Evolutionary conservation across 768 basidiomycete species (phyloP).

Genomic region (Termitomyces bulborhizus): DNA sequence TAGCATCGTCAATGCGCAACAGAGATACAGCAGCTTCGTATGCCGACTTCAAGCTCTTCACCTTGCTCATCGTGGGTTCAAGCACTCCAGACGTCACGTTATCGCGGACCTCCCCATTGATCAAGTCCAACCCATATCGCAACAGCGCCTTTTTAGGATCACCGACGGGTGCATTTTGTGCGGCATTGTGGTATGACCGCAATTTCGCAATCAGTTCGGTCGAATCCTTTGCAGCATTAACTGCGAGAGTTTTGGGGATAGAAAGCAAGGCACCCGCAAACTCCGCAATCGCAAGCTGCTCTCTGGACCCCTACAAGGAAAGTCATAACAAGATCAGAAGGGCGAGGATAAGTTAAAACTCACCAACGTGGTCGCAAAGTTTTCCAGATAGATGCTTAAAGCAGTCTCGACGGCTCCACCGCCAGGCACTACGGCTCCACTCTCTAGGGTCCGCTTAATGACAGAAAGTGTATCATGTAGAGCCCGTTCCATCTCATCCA

Average conservation of each 20-base stretch:
- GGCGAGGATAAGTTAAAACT: slow-evolving; percentile 21
- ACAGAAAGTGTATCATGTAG: slow-evolving; percentile 92
- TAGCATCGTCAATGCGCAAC: slow-evolving; percentile 94
- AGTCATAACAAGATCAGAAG: slow-evolving; percentile 7
- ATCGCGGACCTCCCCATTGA: slow-evolving; percentile 93
- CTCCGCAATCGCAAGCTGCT: slow-evolving; percentile 98
- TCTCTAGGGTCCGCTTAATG: slow-evolving; percentile 96
- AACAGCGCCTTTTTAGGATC: slow-evolving; percentile 89
- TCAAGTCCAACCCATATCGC: slow-evolving; percentile 90
- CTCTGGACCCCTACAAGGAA: slow-evolving; percentile 78
- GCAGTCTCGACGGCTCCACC: slow-evolving; percentile 98
- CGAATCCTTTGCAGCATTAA: slow-evolving; percentile 98
- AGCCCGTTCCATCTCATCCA: slow-evolving; percentile 98
- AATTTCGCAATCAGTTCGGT: slow-evolving; percentile 96
- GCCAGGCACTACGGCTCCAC: slow-evolving; percentile 92
- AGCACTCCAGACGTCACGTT: slow-evolving; percentile 91
- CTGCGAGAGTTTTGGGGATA: slow-evolving; percentile 94
- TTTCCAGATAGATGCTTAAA: slow-evolving; percentile 94
- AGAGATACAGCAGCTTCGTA: slow-evolving; percentile 95
- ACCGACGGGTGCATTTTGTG: slow-evolving; percentile 84
- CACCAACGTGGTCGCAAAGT: slow-evolving; percentile 96
- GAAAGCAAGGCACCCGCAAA: slow-evolving; percentile 89
- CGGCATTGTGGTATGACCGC: slow-evolving; percentile 94
- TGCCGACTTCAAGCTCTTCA: slow-evolving; percentile 94
- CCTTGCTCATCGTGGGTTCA: slow-evolving; percentile 96